phyloP scores from a whole-genome alignment of 306 rosid species.

The Malus sieversii region DNA sequence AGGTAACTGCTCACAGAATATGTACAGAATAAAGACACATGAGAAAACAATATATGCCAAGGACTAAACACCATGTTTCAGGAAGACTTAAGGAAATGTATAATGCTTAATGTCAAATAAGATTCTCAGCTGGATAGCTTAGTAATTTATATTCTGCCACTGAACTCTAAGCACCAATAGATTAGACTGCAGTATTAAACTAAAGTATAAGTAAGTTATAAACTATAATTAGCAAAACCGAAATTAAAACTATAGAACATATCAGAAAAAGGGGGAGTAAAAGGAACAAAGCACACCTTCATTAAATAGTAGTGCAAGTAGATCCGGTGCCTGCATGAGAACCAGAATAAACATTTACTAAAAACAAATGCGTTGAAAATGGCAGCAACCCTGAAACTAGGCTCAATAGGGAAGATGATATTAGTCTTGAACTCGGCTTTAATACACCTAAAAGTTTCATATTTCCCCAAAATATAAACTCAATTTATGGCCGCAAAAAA shows the following conservation, averaged over 20 bases:
- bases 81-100: no score
- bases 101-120: no score
- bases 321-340: conserved; percentile 74
- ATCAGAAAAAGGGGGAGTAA: background rate
- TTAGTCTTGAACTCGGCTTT: no score
- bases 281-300: conserved; percentile 40
- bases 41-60: background rate
- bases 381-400: background rate
- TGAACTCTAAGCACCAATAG: background rate
- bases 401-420: no score
- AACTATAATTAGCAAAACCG: background rate
- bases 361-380: conserved; percentile 6
- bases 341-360: conserved; percentile 28
- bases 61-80: background rate
- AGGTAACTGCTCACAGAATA: conserved; percentile 9
- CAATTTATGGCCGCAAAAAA: background rate
- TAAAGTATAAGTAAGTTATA: no score
- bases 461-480: background rate
- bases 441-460: no score
- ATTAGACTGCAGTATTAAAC: background rate
- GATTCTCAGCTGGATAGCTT: background rate
- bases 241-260: background rate
- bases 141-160: background rate
- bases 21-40: background rate
- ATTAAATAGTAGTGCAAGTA: conserved; percentile 64